These are phyloP conservation scores for Hypoxylon sp. DNA, from an alignment of 2,329 filamentous ascomycete species.

Conservation along the genomic window DNA sequence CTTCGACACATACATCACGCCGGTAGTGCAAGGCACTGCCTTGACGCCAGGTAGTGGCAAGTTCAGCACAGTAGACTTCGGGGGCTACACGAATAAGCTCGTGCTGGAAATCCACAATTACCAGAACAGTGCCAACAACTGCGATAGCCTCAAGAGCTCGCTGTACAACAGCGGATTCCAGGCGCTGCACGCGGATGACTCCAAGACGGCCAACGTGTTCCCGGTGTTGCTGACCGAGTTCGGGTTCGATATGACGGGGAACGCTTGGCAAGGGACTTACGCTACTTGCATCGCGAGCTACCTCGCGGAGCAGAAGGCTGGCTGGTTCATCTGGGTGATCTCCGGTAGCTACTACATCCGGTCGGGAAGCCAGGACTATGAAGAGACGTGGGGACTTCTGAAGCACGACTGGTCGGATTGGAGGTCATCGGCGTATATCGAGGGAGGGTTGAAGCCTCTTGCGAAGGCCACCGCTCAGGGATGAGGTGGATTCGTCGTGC, in stretches of 20 bases:
- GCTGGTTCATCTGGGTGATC: constrained; percentile 71
- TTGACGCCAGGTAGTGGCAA: constrained; percentile 60
- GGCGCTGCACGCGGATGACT: constrained; percentile 58
- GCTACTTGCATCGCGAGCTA: constrained; percentile 64
- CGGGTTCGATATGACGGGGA: constrained; percentile 63
- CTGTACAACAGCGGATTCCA: constrained; percentile 66
- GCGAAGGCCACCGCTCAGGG: constrained; percentile 50
- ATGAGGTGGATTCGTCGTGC: constrained; percentile 4
- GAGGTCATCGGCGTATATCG: constrained; percentile 60
- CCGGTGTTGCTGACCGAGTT: constrained; percentile 67
- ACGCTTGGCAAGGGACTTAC: constrained; percentile 63
- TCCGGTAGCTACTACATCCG: constrained; percentile 70
- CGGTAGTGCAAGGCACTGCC: constrained; percentile 62
- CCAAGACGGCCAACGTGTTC: constrained; percentile 57
- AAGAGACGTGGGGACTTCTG: constrained; percentile 69
- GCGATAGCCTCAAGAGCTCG: constrained; percentile 59
- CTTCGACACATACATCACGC: constrained; percentile 67
- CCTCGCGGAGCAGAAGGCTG: constrained; percentile 61
- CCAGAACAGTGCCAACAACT: constrained; percentile 62
- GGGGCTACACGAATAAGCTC: constrained; percentile 65
- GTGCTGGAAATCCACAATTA: constrained; percentile 74
- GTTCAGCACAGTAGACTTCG: constrained; percentile 62
- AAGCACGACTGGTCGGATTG: constrained; percentile 67
- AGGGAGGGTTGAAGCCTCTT: constrained; percentile 57
- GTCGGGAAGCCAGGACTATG: constrained; percentile 64